Conservation (phyloP, 75 land plant genomes). For the Cupressus sempervirens region DNA sequence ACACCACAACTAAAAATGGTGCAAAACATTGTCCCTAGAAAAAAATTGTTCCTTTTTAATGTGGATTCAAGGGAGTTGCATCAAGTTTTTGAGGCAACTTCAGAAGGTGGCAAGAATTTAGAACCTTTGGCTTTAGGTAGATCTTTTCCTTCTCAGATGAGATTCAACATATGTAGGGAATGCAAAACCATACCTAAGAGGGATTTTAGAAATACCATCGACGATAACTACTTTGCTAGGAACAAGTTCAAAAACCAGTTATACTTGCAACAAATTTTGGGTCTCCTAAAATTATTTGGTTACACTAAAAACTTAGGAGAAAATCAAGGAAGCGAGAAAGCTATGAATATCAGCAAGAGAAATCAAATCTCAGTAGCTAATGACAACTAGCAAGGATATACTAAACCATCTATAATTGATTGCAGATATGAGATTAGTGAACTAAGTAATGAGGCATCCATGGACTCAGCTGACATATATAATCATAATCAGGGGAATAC, state of each 20-base stretch:
- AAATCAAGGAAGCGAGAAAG: too few relatives aligned
- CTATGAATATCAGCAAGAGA: too few relatives aligned
- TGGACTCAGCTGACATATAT: too few relatives aligned
- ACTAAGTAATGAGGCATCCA: too few relatives aligned
- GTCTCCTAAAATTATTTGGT: too few relatives aligned
- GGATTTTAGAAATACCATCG: not conserved
- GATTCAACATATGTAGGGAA: not conserved
- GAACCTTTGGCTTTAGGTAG: conserved; percentile 20
- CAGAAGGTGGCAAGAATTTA: conserved; percentile 23
- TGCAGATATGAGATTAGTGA: too few relatives aligned
- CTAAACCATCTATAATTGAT: too few relatives aligned
- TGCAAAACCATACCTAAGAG: not conserved
- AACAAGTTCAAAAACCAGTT: not conserved
- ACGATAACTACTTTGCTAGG: not conserved
- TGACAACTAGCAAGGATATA: too few relatives aligned
- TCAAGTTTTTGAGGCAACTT: conserved; percentile 33
- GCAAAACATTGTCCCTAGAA: conserved; percentile 31
- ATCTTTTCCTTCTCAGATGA: not conserved
- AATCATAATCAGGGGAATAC: too few relatives aligned
- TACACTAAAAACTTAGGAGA: too few relatives aligned
- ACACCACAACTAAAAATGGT: conserved; percentile 4
- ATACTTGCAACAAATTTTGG: too few relatives aligned
- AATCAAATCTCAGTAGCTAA: too few relatives aligned
- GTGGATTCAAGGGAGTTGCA: conserved; percentile 22
- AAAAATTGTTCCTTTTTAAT: conserved; percentile 31